Base-by-base conservation (phyloP, 306 rosid species). In the Rubus idaeus region DNA sequence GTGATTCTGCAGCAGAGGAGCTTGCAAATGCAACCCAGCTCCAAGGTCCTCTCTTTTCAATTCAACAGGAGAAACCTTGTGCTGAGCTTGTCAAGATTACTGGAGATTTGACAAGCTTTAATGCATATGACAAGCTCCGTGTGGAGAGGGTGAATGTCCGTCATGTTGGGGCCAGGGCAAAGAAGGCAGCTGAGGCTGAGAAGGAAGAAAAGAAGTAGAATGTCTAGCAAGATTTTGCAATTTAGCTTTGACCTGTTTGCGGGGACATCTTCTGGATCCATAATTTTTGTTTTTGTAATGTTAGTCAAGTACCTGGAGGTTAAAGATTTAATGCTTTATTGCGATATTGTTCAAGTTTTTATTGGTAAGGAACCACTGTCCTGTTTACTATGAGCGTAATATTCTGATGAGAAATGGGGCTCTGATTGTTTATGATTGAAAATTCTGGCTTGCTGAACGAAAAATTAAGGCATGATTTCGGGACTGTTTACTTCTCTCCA, bases 171-270 rank as follows among this genome's bases (percentile, higher is more conserved):
- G 85, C 71, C 6, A 81, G 90, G 79, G 44, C 80, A 73, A 88
- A 88, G 92, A 88, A 4, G 58, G 92, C 90, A 3, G 90, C 90
- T 0, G 92, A 88, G 65, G 91, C 91, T 40, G 91, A 88, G 88
- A 88, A 88, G 82, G 91, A 88, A 64, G 91, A 88, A 6, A 86
- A 88, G 84, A 88, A 86, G 68, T 88, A 74, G 44, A 73, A 46
- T 57, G 62, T 8, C 42, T 55, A 11, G 66, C n/a, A 70, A 65
- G 50, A 11, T 45, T n/a, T 75, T 75, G 30, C 39, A 11, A 11
- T 42, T 44, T 73, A 21, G 44, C 4, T 23, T 73, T 41, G 20
- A 23, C 30, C 23, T 41, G 7, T 41, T 73, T 14, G 12, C 30
- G 0, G 50, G 13, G 3, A 14, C 18, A 65, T 40, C 58, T 14